Base-by-base conservation (phyloP, 1,284 basidiomycete genomes). In the Trametes versicolor region DNA sequence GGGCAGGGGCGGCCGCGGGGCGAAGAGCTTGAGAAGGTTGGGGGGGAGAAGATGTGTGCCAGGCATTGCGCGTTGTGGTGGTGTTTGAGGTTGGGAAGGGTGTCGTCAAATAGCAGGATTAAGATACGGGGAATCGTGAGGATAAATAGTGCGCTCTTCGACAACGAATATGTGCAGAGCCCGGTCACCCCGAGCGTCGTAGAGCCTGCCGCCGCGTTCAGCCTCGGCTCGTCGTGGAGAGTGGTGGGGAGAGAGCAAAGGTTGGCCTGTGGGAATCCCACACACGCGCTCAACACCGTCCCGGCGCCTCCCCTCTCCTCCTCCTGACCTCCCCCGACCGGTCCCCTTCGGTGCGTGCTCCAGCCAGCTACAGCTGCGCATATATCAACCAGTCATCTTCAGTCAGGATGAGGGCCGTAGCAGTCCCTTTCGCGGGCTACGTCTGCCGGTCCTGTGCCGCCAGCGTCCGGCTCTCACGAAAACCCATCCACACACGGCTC, bases 21-120 rank as follows among this genome's bases (percentile, higher is more conserved):
- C 92, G 76, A 98, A 98, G 70, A 98, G 91, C 78, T 96, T 95
- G 77, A 98, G 88, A 57, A 98, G 88, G 78, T 98, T 97, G 10
- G 95, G 95, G 7, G 96, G 96, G 49, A 98, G 86, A 45, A 97
- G 85, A 79, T 96, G 92, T 9, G 95, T 96, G 53, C 91, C 91
- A 34, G 91, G 91, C 91, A 93, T 93, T 48, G 69, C 36, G 60
- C 1, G 32, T n/a, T 19, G 59, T 41, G 51, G 51, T 39, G 10
- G 54, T 45, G 25, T 25, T 49, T 4, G 32, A 10, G 54, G 8
- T 36, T 27, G 37, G 41, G 58, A 32, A 2, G 55, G 47, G 52
- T 17, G 50, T 58, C 52, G 63, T 63, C 51, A 51, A 61, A 60
- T 58, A 62, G 59, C 37, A 23, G 34, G 34, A 43, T 13, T 47